Evolutionary conservation across 2,329 filamentous ascomycete species (phyloP).

Genomic region (Colletotrichum sp.): DNA sequence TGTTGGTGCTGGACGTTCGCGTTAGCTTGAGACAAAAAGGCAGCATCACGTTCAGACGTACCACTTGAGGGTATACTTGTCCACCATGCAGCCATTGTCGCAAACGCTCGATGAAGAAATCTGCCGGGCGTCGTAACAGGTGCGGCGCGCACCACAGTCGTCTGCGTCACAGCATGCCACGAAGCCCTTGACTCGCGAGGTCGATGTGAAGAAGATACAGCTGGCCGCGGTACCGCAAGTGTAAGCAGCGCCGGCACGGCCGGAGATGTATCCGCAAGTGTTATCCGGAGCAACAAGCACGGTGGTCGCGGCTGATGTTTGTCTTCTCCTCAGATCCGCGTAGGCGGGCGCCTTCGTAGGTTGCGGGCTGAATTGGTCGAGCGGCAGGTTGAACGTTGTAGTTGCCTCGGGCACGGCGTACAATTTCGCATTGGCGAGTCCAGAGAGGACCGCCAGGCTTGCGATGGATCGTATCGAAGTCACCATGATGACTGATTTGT

Average conservation of each 20-base stretch:
- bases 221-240: conserved; percentile 37
- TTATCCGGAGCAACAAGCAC: conserved; percentile 53
- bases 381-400: conserved; percentile 31
- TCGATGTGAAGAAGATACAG: conserved; percentile 45
- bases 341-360: conserved; percentile 45
- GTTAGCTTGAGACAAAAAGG: conserved; percentile 19
- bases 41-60: conserved; percentile 27
- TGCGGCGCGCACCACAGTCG: conserved; percentile 38
- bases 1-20: conserved; percentile 37
- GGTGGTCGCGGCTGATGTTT: conserved; percentile 31
- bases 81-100: conserved; percentile 41
- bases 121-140: conserved; percentile 43
- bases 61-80: conserved; percentile 52
- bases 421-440: conserved; percentile 37
- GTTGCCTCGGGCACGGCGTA: conserved; percentile 41
- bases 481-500: conserved; percentile 24
- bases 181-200: conserved; percentile 30
- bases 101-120: conserved; percentile 41
- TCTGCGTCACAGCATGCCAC: conserved; percentile 46
- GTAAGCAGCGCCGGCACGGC: conserved; percentile 41
- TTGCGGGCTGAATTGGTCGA: conserved; percentile 40
- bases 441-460: conserved; percentile 30
- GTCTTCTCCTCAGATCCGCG: conserved; percentile 36
- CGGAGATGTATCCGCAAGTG: conserved; percentile 55
- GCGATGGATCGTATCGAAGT: conserved; percentile 26